These are phyloP conservation scores for Psilocybe cyanescens DNA, from an alignment of 768 basidiomycete species.

Conservation along the genomic window DNA sequence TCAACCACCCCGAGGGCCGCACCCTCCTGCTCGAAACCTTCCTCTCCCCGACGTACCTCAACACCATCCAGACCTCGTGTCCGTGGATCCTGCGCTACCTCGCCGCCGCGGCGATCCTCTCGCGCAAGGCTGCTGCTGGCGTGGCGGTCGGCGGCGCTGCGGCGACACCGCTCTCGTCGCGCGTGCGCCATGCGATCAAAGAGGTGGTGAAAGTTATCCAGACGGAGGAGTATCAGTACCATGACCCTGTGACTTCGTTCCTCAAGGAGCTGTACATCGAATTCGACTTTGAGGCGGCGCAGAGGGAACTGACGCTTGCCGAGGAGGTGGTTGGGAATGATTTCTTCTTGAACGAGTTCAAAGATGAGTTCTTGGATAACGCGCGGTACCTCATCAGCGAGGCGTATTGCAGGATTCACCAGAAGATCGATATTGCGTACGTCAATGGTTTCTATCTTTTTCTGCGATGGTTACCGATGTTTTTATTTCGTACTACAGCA, in stretches of 20 bases:
- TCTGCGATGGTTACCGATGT: background rate
- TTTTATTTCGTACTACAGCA: slow-evolving; percentile 45
- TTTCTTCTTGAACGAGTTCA: slow-evolving; percentile 91
- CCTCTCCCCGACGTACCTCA: slow-evolving; percentile 95
- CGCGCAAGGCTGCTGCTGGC: slow-evolving; percentile 72
- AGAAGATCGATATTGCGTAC: slow-evolving; percentile 85
- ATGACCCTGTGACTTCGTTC: slow-evolving; percentile 92
- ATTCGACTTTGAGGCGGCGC: slow-evolving; percentile 96
- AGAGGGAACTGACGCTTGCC: slow-evolving; percentile 75
- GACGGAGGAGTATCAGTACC: slow-evolving; percentile 95
- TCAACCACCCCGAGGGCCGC: slow-evolving; percentile 92
- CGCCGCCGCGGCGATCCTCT: slow-evolving; percentile 90
- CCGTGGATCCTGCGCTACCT: slow-evolving; percentile 97
- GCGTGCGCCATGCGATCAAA: slow-evolving; percentile 85
- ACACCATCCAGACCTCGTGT: slow-evolving; percentile 95
- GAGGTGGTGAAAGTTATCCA: slow-evolving; percentile 94
- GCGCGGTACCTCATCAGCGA: slow-evolving; percentile 96
- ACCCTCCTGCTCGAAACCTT: slow-evolving; percentile 95
- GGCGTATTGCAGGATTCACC: slow-evolving; percentile 97
- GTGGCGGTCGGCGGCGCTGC: slow-evolving; percentile 41
- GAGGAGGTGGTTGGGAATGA: slow-evolving; percentile 88
- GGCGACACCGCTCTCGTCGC: slow-evolving; percentile 54
- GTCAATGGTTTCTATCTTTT: slow-evolving; percentile 7
- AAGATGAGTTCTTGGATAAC: slow-evolving; percentile 95
- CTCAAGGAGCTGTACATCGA: slow-evolving; percentile 92